Evolutionary conservation across 495 filamentous ascomycete species (phyloP), one percentile per base, ranked within the genome.

Genomic region (Pseudoneurospora amorphoporcata): DNA sequence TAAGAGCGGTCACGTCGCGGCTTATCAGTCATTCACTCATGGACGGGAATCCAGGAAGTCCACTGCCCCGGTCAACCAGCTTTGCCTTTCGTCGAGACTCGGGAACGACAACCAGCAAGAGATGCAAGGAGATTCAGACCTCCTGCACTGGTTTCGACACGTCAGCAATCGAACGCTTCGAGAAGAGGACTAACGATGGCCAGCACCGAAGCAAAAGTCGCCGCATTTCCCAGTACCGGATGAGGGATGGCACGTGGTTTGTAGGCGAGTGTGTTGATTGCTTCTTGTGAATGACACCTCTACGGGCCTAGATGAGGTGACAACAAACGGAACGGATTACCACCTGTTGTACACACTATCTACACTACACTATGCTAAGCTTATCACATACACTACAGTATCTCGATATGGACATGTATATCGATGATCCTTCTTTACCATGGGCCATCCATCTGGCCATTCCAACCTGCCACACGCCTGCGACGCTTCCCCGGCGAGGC

Each of bases 1-100:
- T 77, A 75, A 75, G 74, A 41, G 35, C 47, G 12, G 19, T 39
- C 32, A 70, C 38, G 38, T 65, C 53, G 53, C 53, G 53, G 53
- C 53, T 65, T 65, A 65, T 65, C 53, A 65, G 53, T 65, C 53
- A 61, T 17, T 61, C 53, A 61, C 53, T 35, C 14, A 23, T 23
- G n/a, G n/a, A n/a, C n/a, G n/a, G n/a, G n/a, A 61, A 35, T 35
- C 53, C 53, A 35, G 23, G 23, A 23, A 61, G 53, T 65, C 29
- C 53, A 35, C 29, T 17, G 53, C 53, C 53, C 53, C 53, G 53
- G 53, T 65, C 53, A 65, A 65, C 35, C 53, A 35, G 32, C 53
- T 65, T 65, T 37, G 53, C 14, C 53, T 35, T 29, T 37, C 14
- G 53, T 65, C 29, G 53, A 65, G 53, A 65, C 29, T 65, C 14